Base-by-base conservation (phyloP, 2,329 filamentous ascomycete species). In the Beauveria pseudobassiana region DNA sequence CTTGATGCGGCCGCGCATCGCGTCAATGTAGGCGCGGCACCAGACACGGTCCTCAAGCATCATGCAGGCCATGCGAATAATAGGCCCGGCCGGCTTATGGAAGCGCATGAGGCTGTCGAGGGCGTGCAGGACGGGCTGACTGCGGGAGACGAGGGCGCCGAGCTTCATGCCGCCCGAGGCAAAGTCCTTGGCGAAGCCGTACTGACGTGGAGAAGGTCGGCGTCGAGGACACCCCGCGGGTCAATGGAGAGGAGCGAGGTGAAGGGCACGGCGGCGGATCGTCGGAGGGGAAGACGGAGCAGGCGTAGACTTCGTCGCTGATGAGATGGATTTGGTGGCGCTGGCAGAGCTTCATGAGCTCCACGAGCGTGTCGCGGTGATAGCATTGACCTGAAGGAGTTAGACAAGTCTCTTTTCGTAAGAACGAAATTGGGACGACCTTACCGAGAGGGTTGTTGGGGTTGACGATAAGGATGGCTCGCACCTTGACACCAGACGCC, bases 241-340 rank as follows among this genome's bases (percentile, higher is more conserved):
- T 81, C 70, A 10, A 84, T 77, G 2, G 80, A 78, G 1, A 84
- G 70, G 3, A 75, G 71, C 0, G 81, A 84, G 3, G 76, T 80
- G 64, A 85, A 85, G 0, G 72, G 69, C 6, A 63, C 51, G 12
- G 67, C 62, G 22, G 61, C 28, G 62, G 48, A 70, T 76, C 61
- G 64, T 71, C 42, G 34, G 71, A 67, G 69, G 78, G 62, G 63
- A 78, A 85, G 0, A 80, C 74, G 1, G 80, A 82, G 43, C 80
- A 72, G 10, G 78, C 83, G 66, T 85, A 86, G 45, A 86, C 80
- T 67, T 86, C 83, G 67, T 86, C 83, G 64, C 78, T 80, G 65
- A 86, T 76, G 51, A 85, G 71, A 63, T 86, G 82, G 4, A 86
- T 70, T 3, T 69, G 65, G 63, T 83, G 73, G 46, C 73, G 74